Evolutionary conservation across 1,284 basidiomycete genomes (phyloP).

Genomic region (Moesziomyces sp.): DNA sequence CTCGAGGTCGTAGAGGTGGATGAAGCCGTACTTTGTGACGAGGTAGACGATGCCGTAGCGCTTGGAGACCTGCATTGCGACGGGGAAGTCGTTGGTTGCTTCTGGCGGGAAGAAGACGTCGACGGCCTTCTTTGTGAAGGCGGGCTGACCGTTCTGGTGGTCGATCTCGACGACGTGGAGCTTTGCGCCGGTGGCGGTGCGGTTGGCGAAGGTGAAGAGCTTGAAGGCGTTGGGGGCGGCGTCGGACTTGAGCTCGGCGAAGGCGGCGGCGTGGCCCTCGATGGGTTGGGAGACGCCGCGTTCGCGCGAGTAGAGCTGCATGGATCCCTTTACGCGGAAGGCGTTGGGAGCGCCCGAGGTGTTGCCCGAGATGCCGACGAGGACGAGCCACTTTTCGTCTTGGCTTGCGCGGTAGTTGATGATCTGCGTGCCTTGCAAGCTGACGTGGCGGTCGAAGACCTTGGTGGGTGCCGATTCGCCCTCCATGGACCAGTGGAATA

Average conservation of each 20-base stretch:
- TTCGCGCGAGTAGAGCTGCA: constrained; percentile 92
- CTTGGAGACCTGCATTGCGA: constrained; percentile 98
- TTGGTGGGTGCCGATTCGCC: constrained; percentile 81
- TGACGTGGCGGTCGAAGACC: constrained; percentile 95
- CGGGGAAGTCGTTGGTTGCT: constrained; percentile 99
- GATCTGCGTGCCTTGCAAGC: constrained; percentile 93
- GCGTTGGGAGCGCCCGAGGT: constrained; percentile 77
- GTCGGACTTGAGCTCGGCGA: constrained; percentile 81
- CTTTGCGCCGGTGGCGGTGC: constrained; percentile 97
- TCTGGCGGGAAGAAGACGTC: constrained; percentile 99
- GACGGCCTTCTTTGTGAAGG: constrained; percentile 96
- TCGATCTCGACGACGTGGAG: constrained; percentile 99
- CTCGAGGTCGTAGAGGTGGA: constrained; percentile 98
- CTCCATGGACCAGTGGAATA: constrained; percentile 90
- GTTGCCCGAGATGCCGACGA: constrained; percentile 96
- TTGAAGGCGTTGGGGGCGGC: constrained; percentile 71
- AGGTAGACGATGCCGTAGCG: constrained; percentile 97
- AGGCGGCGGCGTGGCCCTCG: constrained; percentile 97
- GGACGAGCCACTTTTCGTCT: constrained; percentile 97
- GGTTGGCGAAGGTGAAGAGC: constrained; percentile 93
- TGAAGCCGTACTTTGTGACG: constrained; percentile 99
- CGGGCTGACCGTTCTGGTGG: constrained; percentile 92
- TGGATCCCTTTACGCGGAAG: constrained; percentile 72
- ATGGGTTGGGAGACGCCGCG: constrained; percentile 98
- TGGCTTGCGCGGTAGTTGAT: constrained; percentile 95